Conservation (phyloP, 2,329 filamentous ascomycete genomes). For the Beauveria australis region DNA sequence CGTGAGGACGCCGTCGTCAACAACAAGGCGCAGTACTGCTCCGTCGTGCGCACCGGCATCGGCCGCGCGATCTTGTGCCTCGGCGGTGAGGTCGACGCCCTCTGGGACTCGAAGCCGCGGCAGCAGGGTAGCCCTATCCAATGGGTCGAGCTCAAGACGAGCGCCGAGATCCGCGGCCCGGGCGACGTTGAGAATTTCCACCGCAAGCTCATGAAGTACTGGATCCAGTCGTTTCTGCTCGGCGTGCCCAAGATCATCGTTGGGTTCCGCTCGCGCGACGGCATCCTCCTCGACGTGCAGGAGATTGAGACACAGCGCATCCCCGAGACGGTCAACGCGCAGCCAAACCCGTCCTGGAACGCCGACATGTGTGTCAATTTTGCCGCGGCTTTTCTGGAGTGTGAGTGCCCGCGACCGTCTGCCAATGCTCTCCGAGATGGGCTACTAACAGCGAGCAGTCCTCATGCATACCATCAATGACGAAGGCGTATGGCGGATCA, state of each 20-base stretch:
- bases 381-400: conserved; percentile 66
- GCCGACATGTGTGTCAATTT: conserved; percentile 93
- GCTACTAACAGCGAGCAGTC: conserved; percentile 37
- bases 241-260: conserved; percentile 89
- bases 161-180: conserved; percentile 59
- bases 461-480: conserved; percentile 55
- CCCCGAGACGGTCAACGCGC: conserved; percentile 62
- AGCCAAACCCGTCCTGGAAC: conserved; percentile 68
- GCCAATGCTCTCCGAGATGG: background rate
- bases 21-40: conserved; percentile 94
- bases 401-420: conserved; percentile 40
- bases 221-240: conserved; percentile 92
- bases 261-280: conserved; percentile 69
- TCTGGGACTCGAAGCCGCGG: conserved; percentile 75
- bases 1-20: conserved; percentile 66
- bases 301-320: conserved; percentile 75
- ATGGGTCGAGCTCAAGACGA: conserved; percentile 94
- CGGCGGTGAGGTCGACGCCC: conserved; percentile 87
- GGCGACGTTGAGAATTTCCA: conserved; percentile 71
- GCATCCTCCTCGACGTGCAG: conserved; percentile 63
- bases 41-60: conserved; percentile 80
- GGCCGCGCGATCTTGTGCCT: conserved; percentile 68
- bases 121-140: conserved; percentile 62
- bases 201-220: conserved; percentile 87
- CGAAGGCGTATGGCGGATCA: conserved; percentile 74